A percentile compares a stretch with the other conserved stretches of the same genome.
phyloP scores from a whole-genome alignment of 2,329 filamentous ascomycete genomes.

The Colletotrichum ledebouriae region DNA sequence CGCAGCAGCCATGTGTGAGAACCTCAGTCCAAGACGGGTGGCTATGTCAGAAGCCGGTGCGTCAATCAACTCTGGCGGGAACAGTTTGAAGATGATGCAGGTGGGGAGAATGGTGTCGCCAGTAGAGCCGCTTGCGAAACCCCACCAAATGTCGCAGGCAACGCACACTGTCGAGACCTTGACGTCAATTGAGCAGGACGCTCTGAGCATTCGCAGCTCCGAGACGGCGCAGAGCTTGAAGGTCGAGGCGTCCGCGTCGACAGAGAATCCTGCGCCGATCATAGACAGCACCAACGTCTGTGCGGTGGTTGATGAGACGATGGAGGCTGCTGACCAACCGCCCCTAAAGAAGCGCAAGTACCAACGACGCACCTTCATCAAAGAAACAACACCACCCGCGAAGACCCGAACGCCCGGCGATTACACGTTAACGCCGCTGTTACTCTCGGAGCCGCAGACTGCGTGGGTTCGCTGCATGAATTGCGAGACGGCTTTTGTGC shows the following conservation, averaged over 20 bases:
- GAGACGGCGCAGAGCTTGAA: constrained; percentile 25
- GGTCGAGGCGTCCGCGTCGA: constrained; percentile 30
- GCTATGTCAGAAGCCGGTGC: constrained; percentile 10
- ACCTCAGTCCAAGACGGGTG: constrained; percentile 9
- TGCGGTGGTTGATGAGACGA: constrained; percentile 38
- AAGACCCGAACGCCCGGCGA: constrained; percentile 74
- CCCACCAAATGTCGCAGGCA: constrained; percentile 8
- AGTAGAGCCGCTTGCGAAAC: constrained; percentile 11
- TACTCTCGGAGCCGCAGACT: constrained; percentile 80
- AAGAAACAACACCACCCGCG: constrained; percentile 51
- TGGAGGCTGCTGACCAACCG: constrained; percentile 33
- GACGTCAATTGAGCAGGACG: constrained; percentile 32
- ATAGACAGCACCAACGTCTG: constrained; percentile 30
- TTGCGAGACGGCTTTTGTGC: constrained; percentile 86
- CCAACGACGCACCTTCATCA: constrained; percentile 50
- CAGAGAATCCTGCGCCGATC: constrained; percentile 32
- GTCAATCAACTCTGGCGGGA: constrained; percentile 11
- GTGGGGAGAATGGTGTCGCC: constrained; percentile 5
- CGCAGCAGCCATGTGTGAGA: constrained; percentile 29
- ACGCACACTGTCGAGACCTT: constrained; percentile 18
- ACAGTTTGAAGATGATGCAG: constrained; percentile 27
- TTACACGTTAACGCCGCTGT: constrained; percentile 83
- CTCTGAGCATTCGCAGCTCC: constrained; percentile 22
- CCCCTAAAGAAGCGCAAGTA: constrained; percentile 52
- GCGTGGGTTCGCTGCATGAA: constrained; percentile 92